Evolutionary conservation across 208 protist genomes (phyloP), one percentile per base, ranked within the genome.

Genomic region (Crithidia sp.): DNA sequence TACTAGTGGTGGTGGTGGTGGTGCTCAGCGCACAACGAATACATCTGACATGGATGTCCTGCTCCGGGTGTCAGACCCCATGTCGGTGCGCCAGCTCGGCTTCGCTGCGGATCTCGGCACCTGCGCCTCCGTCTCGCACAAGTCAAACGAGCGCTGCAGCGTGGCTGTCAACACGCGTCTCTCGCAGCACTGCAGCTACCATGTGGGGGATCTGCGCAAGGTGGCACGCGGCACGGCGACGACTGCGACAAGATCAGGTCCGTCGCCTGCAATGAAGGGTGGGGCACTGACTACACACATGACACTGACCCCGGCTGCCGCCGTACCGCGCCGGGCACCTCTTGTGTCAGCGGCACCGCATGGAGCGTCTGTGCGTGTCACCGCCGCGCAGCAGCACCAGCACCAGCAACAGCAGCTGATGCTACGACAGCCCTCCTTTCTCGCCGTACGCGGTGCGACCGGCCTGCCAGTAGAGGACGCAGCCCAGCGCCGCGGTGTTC

Each of bases 101-200:
- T 87, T 79, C 60, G 87, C 90, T 0, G 76, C 77, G 0, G 86
- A 95, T 66, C 71, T 95, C 50, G 79, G 74, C 54, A 92, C 82
- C 6, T 95, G 90, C 50, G 60, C 71, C 39, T 75, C 84, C 12
- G 66, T 79, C 19, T 80, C 82, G 4, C 58, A 75, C 37, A 71
- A 76, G 55, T 76, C 83, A 5, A 77, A 81, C 5, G 85, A 92
- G 71, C 85, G 77, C 43, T 95, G 87, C 74, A 70, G 67, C 16
- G 47, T 67, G 4, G 56, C 90, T 37, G 82, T 95, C 17, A 95
- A 95, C 71, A 79, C 45, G 49, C 64, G 55, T 53, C 53, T 70
- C 37, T 85, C 83, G 2, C 66, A 81, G 45, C 81, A 85, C 68
- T 92, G 89, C 67, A 57, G 65, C 28, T 83, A 84, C 52, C 90